Conservation (phyloP, 2,329 filamentous ascomycete genomes). For the Aspergillus uvarum region DNA sequence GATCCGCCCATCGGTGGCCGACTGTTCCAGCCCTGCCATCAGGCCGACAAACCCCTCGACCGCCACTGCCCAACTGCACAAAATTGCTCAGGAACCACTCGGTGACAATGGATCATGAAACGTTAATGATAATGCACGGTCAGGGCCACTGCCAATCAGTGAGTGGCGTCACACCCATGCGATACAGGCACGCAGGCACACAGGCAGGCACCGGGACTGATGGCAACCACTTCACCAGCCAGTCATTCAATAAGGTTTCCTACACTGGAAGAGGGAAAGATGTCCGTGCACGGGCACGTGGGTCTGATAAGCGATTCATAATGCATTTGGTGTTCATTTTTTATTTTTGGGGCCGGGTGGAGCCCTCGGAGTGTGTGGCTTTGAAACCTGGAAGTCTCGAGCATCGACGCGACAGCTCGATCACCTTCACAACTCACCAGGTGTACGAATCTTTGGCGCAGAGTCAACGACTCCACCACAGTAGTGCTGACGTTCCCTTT, state of each 20-base stretch:
- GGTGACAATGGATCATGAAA: not conserved
- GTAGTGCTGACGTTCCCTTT: not conserved
- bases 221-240: not conserved
- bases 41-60: slow-evolving; percentile 2
- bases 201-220: not conserved
- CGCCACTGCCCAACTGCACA: slow-evolving; percentile 5
- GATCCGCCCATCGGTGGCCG: not conserved
- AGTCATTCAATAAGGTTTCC: not conserved
- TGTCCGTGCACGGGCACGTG: slow-evolving; percentile 8
- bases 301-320: slow-evolving; percentile 1
- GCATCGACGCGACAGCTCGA: not conserved
- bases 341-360: not conserved
- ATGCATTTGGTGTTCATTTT: not conserved
- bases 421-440: not conserved
- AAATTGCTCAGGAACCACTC: not conserved
- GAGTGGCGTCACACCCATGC: not conserved
- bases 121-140: not conserved
- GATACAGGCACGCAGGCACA: not conserved
- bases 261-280: not conserved
- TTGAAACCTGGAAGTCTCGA: not conserved
- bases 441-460: no score
- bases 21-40: slow-evolving; percentile 7
- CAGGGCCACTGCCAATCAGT: not conserved
- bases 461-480: not conserved
- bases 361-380: not conserved